Evolutionary conservation across 352 stramenopile species (phyloP).

Genomic region (Peronospora farinosa): DNA sequence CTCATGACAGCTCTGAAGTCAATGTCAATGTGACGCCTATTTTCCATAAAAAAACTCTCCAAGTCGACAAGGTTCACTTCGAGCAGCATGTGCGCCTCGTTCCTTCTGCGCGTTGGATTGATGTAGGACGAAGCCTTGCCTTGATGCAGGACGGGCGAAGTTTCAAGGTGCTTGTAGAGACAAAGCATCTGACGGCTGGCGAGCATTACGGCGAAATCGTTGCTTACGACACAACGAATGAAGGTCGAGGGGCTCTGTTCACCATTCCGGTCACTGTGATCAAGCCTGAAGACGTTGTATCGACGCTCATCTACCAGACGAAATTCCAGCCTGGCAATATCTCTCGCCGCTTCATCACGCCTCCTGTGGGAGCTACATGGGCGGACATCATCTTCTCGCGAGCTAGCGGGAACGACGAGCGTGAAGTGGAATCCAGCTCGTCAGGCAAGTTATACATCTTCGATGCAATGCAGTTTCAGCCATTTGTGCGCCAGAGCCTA

Average conservation of each 20-base stretch:
- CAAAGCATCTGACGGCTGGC: slow-evolving; percentile 65
- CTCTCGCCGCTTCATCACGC: slow-evolving; percentile 75
- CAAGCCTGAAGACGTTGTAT: slow-evolving; percentile 54
- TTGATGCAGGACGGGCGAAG: slow-evolving; percentile 77
- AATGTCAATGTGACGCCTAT: slow-evolving; percentile 81
- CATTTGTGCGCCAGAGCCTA: slow-evolving; percentile 73
- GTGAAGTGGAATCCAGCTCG: slow-evolving; percentile 57
- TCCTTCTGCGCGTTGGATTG: slow-evolving; percentile 81
- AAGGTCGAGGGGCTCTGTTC: slow-evolving; percentile 73
- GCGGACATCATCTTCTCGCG: slow-evolving; percentile 78
- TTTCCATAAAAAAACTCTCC: slow-evolving; percentile 80
- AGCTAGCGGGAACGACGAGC: slow-evolving; percentile 24
- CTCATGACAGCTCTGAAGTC: slow-evolving; percentile 67
- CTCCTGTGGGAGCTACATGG: slow-evolving; percentile 78
- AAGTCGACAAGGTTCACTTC: slow-evolving; percentile 84
- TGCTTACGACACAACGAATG: slow-evolving; percentile 67
- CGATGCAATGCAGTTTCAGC: slow-evolving; percentile 86
- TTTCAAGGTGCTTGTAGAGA: slow-evolving; percentile 90
- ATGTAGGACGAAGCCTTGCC: slow-evolving; percentile 77
- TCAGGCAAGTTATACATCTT: slow-evolving; percentile 79
- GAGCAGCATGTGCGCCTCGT: slow-evolving; percentile 83
- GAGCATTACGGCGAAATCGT: slow-evolving; percentile 85
- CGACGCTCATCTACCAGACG: slow-evolving; percentile 40
- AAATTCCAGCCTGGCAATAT: slow-evolving; percentile 58
- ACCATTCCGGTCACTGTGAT: slow-evolving; percentile 88